Evolutionary conservation across 306 rosid genomes (phyloP).

Genomic region (Sesbania bispinosa): DNA sequence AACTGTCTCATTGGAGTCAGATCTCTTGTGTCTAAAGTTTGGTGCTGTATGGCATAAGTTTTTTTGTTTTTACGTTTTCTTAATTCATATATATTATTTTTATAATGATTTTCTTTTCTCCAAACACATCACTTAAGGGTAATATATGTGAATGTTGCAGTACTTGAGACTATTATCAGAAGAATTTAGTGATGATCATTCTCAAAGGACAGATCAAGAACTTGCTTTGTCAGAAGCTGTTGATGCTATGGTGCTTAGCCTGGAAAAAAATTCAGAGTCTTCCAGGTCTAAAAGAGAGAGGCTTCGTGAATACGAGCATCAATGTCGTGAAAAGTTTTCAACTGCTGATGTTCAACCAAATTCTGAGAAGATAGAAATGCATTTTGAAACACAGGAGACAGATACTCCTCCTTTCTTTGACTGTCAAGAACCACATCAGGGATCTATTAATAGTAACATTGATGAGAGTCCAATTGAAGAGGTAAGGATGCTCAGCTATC

Average conservation of each 20-base stretch:
- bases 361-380: slow-evolving; percentile 41
- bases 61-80: not conserved
- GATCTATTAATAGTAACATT: slow-evolving; percentile 20
- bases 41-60: not conserved
- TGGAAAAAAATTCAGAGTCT: slow-evolving; percentile 46
- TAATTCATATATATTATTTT: not conserved
- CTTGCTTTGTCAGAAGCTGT: slow-evolving; percentile 76
- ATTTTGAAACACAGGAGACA: slow-evolving; percentile 33
- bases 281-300: slow-evolving; percentile 50
- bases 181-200: slow-evolving; percentile 45
- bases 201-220: slow-evolving; percentile 58
- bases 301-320: slow-evolving; percentile 60
- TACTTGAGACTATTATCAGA: slow-evolving; percentile 77
- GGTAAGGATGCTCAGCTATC: slow-evolving; percentile 55
- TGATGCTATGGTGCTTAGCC: slow-evolving; percentile 52
- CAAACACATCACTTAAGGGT: not conserved
- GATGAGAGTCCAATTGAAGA: slow-evolving; percentile 60
- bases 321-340: slow-evolving; percentile 66
- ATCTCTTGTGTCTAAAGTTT: not conserved
- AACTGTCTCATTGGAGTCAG: not conserved
- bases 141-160: slow-evolving; percentile 39
- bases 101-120: not conserved
- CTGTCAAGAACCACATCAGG: slow-evolving; percentile 30
- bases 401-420: slow-evolving; percentile 29
- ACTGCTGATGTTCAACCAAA: slow-evolving; percentile 45